Evolutionary conservation across 176 grass and related monocot genomes (phyloP).

Genomic region (Phoenix roebelenii): DNA sequence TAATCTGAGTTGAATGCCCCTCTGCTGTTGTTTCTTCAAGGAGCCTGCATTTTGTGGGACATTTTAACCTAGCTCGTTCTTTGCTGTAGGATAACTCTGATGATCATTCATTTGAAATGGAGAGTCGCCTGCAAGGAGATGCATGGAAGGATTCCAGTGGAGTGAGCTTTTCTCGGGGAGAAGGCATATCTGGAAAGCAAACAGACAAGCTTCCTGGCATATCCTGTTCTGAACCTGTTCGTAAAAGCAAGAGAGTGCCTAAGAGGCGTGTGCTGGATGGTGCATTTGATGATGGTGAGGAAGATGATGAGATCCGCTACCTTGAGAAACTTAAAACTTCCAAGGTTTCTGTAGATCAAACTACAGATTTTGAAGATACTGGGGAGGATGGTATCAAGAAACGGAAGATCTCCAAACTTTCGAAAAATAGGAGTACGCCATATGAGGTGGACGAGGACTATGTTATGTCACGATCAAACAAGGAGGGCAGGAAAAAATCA

Average conservation of each 20-base stretch:
- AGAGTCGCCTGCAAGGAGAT: background rate
- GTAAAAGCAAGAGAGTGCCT: conserved; percentile 71
- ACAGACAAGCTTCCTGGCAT: conserved; percentile 28
- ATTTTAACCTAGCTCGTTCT: background rate
- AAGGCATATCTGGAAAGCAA: conserved; percentile 11
- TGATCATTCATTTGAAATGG: conserved; percentile 4
- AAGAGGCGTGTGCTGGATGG: conserved; percentile 42
- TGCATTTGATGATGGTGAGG: conserved; percentile 37
- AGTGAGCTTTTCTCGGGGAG: conserved; percentile 1
- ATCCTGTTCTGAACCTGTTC: conserved; percentile 36
- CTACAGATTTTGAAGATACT: conserved; percentile 36
- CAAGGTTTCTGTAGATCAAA: conserved; percentile 35
- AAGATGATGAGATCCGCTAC: conserved; percentile 51
- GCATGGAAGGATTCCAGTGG: conserved; percentile 1
- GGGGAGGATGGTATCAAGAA: conserved; percentile 45
- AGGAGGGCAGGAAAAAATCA: conserved; percentile 41
- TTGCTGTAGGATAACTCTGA: background rate
- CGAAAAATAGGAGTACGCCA: conserved; percentile 27
- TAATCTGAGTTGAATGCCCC: no score
- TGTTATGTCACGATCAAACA: conserved; percentile 32
- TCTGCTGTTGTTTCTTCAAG: no score
- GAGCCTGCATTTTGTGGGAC: background rate
- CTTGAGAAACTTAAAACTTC: conserved; percentile 55
- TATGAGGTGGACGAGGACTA: conserved; percentile 85
- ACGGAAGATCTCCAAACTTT: conserved; percentile 52